Evolutionary conservation across 2,329 filamentous ascomycete species (phyloP), one percentile per base, ranked within the genome.

Genomic region (Aotearoamyces nothofagi): DNA sequence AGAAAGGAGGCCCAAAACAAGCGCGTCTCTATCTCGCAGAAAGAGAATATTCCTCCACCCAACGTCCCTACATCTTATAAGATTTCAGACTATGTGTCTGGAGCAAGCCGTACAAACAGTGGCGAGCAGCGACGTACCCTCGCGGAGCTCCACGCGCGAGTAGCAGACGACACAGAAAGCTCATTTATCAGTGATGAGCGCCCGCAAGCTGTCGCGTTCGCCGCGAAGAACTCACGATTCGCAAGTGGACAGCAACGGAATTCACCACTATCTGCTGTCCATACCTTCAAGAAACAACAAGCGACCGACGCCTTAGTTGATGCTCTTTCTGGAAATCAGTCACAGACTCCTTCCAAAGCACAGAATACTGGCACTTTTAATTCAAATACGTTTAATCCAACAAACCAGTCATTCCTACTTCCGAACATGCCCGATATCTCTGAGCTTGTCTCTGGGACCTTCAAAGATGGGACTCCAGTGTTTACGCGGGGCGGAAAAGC

Each of bases 401-500:
- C 67, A 11, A 57, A 60, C 22, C 65, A 68, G 34, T 75, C 70
- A 0, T 74, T 74, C 42, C 56, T 69, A 27, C 55, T 76, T 4
- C 69, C 70, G 2, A 66, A 73, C 36, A 52, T 72, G 24, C 62
- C 66, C 5, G 69, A 74, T 38, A 57, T 73, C 33, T 71, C 67
- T 5, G 68, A 74, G 40, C 54, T 74, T 16, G 61, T 74, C 8
- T 70, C 67, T 13, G 67, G 66, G 30, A 55, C 63, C 5, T 19
- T 38, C 20, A 31, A 31, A 13, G 36, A 37, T 16, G 32, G 28
- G 3, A 28, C 37, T n/a, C 41, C 40, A 0, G 57, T 69, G 9
- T 65, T 69, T 45, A 55, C 58, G 7, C 61, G 64, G 12, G 58
- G 52, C 19, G 47, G 54, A n/a, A 58, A 56, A 25, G 43, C 60